Evolutionary conservation across 768 basidiomycete genomes (phyloP).

Genomic region (Dacryopinax spathularia): DNA sequence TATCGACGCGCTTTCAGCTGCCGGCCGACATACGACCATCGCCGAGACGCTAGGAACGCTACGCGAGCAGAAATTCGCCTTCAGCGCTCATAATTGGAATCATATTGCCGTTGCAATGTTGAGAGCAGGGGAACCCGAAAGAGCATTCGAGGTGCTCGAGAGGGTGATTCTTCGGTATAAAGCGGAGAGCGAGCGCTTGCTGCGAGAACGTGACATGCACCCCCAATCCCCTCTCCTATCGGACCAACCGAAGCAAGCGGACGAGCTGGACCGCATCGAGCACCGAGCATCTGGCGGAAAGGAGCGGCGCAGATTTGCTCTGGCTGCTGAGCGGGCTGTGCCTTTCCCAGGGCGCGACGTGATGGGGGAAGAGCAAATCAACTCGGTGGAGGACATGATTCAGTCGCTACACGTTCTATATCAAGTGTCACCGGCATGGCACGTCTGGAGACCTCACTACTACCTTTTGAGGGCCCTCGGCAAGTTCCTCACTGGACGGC

Average conservation of each 20-base stretch:
- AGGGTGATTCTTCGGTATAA: constrained; percentile 54
- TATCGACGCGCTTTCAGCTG: constrained; percentile 56
- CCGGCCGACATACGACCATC: constrained; percentile 47
- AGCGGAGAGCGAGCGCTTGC: constrained; percentile 19
- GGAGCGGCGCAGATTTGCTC: constrained; percentile 7
- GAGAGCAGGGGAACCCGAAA: constrained; percentile 65
- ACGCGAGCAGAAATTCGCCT: constrained; percentile 48
- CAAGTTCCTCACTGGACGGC: constrained; percentile 23
- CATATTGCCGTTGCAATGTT: constrained; percentile 60
- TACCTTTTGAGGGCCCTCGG: constrained; percentile 36
- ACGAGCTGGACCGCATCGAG: constrained; percentile 13
- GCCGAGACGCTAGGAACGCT: constrained; percentile 53
- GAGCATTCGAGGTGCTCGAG: constrained; percentile 72
- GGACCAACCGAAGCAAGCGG: neutral
- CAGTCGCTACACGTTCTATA: constrained; percentile 47
- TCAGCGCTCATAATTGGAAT: constrained; percentile 89
- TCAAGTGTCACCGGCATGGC: constrained; percentile 49
- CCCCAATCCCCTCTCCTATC: constrained; percentile 33
- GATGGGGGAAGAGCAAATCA: neutral
- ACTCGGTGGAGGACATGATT: constrained; percentile 32
- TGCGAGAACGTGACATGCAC: constrained; percentile 19
- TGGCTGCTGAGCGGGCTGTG: constrained; percentile 23
- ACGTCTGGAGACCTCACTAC: constrained; percentile 49
- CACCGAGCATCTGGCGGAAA: constrained; percentile 17
- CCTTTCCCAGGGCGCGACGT: constrained; percentile 16